Conservation (phyloP, 2,329 filamentous ascomycete species). For the Colletotrichum limetticola region DNA sequence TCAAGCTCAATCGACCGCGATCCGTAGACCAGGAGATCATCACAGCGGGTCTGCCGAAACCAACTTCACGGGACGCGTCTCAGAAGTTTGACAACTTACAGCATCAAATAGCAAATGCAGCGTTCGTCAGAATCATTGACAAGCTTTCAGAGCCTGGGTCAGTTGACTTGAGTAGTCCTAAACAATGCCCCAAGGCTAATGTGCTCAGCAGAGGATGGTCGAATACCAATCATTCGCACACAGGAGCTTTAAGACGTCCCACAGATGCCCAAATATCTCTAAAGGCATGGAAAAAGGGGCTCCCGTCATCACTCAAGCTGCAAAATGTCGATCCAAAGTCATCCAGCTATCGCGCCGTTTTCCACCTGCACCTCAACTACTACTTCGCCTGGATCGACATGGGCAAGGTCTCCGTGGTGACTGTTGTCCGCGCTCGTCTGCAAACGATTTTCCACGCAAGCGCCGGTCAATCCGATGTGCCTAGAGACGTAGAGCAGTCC, state of each 20-base stretch:
- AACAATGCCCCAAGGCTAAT: not conserved
- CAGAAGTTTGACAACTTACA: slow-evolving; percentile 47
- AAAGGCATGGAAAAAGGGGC: slow-evolving; percentile 44
- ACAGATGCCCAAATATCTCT: slow-evolving; percentile 38
- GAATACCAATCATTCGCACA: not conserved
- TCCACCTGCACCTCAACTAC: slow-evolving; percentile 50
- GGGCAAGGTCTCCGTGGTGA: slow-evolving; percentile 47
- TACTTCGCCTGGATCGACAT: slow-evolving; percentile 50
- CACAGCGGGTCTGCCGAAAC: slow-evolving; percentile 37
- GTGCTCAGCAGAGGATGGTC: not conserved
- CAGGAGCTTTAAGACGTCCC: not conserved
- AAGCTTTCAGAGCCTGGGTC: slow-evolving; percentile 41
- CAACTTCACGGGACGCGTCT: slow-evolving; percentile 35
- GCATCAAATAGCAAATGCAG: slow-evolving; percentile 45
- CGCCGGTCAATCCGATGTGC: slow-evolving; percentile 8
- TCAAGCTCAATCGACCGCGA: slow-evolving; percentile 41
- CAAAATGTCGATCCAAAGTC: slow-evolving; percentile 41
- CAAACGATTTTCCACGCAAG: slow-evolving; percentile 33
- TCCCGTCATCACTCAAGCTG: slow-evolving; percentile 42
- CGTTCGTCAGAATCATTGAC: slow-evolving; percentile 44
- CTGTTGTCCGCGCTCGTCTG: slow-evolving; percentile 42
- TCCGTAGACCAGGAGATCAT: slow-evolving; percentile 39
- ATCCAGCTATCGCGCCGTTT: slow-evolving; percentile 44
- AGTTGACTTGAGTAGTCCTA: not conserved
- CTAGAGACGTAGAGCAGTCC: slow-evolving; percentile 34